Percentiles rank a stretch among this genome's conserved stretches.
Evolutionary conservation across 2,329 filamentous ascomycete species (phyloP).

Genomic region (Monilinia fructicola): DNA sequence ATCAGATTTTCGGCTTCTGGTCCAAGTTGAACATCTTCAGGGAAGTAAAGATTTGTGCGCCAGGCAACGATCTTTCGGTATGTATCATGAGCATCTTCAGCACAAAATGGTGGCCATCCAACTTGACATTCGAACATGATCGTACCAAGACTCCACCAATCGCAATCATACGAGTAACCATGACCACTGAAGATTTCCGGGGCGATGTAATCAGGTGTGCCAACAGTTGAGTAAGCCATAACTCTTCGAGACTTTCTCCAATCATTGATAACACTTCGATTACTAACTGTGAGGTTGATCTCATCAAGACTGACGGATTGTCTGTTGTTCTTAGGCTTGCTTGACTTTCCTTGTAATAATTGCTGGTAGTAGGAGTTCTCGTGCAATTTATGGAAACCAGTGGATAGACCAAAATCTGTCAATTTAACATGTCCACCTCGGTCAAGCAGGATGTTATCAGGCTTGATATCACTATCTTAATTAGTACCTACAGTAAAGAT

Average conservation of each 20-base stretch:
- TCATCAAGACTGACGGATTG: slow-evolving; percentile 96
- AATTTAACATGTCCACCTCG: slow-evolving; percentile 96
- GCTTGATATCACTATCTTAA: slow-evolving; percentile 83
- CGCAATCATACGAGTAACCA: slow-evolving; percentile 94
- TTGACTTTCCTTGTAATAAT: slow-evolving; percentile 76
- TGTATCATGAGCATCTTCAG: slow-evolving; percentile 94
- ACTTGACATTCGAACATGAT: slow-evolving; percentile 99
- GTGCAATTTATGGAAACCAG: slow-evolving; percentile 95
- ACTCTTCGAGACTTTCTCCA: slow-evolving; percentile 94
- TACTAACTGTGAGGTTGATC: slow-evolving; percentile 97
- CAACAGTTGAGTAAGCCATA: slow-evolving; percentile 97
- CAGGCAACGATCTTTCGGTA: slow-evolving; percentile 99
- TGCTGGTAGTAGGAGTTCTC: slow-evolving; percentile 99
- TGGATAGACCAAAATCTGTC: slow-evolving; percentile 96
- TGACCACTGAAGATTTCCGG: slow-evolving; percentile 97
- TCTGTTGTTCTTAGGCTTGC: slow-evolving; percentile 70
- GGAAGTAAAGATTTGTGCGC: slow-evolving; percentile 93
- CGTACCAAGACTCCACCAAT: slow-evolving; percentile 98
- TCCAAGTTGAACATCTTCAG: slow-evolving; percentile 87
- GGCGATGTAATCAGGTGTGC: slow-evolving; percentile 97
- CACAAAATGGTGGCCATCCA: slow-evolving; percentile 98
- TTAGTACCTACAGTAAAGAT: slow-evolving; percentile 18
- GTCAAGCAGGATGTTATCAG: slow-evolving; percentile 96
- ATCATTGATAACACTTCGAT: slow-evolving; percentile 96
- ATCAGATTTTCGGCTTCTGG: slow-evolving; percentile 90